A percentile compares a stretch with the other conserved stretches of the same genome.
These are phyloP conservation scores for Cercospora canescens DNA, from an alignment of 2,329 filamentous ascomycete species.

Conservation along the genomic window DNA sequence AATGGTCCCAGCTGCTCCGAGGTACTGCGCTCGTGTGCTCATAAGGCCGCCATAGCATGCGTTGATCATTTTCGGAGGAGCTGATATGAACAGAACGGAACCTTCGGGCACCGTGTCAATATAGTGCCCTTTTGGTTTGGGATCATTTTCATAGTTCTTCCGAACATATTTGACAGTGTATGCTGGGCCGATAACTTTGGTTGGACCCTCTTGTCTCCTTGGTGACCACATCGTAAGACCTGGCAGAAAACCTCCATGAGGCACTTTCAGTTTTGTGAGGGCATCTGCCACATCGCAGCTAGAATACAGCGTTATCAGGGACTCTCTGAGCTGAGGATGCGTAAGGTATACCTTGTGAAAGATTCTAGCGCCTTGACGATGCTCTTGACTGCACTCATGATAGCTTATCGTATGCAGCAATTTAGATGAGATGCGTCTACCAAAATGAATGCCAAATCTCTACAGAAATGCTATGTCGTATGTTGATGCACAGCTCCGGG, in stretches of 20 bases:
- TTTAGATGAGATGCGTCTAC: neutral
- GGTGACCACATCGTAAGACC: slow-evolving; percentile 59
- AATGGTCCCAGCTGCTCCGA: slow-evolving; percentile 50
- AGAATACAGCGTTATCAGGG: neutral
- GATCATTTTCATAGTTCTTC: slow-evolving; percentile 46
- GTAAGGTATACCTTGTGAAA: slow-evolving; percentile 26
- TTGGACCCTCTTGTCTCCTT: slow-evolving; percentile 49
- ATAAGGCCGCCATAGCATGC: slow-evolving; percentile 58
- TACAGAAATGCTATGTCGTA: neutral
- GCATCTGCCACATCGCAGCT: slow-evolving; percentile 56
- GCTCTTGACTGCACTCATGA: slow-evolving; percentile 17
- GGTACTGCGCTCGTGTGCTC: slow-evolving; percentile 49
- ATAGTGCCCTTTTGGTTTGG: slow-evolving; percentile 52
- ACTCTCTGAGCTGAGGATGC: neutral
- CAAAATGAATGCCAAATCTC: neutral
- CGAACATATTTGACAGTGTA: slow-evolving; percentile 57
- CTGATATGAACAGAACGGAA: slow-evolving; percentile 54
- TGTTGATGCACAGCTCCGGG: neutral
- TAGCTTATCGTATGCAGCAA: neutral
- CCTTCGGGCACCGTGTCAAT: slow-evolving; percentile 52
- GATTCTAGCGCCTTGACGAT: slow-evolving; percentile 27
- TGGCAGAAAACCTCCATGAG: slow-evolving; percentile 55
- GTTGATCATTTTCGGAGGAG: slow-evolving; percentile 48
- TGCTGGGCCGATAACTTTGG: slow-evolving; percentile 57
- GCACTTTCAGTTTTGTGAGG: slow-evolving; percentile 48